These are phyloP conservation scores for Hyphodiscus sp. DNA, from an alignment of 2,329 filamentous ascomycete species.

Conservation along the genomic window DNA sequence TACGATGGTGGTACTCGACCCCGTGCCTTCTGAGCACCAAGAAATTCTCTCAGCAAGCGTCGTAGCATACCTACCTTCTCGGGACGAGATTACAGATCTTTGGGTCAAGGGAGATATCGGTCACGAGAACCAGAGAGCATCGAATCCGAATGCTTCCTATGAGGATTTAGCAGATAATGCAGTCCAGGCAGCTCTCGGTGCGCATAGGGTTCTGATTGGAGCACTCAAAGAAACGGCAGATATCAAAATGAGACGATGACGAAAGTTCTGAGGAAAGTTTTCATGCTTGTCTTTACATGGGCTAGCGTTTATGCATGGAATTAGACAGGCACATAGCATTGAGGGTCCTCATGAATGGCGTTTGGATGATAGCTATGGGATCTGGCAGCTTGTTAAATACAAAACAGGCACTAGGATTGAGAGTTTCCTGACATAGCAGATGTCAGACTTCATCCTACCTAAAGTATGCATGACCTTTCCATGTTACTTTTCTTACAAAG, in stretches of 20 bases:
- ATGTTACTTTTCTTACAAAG: neutral
- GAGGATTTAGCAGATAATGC: constrained; percentile 56
- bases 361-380: neutral
- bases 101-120: constrained; percentile 78
- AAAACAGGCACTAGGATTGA: neutral
- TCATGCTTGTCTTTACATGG: neutral
- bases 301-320: constrained; percentile 8
- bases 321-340: constrained; percentile 6
- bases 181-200: constrained; percentile 54
- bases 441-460: neutral
- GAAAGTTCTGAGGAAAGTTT: neutral
- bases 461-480: neutral
- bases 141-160: constrained; percentile 32
- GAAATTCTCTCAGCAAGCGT: constrained; percentile 78
- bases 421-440: neutral
- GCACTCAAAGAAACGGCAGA: constrained; percentile 52
- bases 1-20: constrained; percentile 64
- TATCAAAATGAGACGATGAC: constrained; percentile 26
- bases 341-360: neutral
- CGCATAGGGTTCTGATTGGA: constrained; percentile 52
- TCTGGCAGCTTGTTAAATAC: neutral
- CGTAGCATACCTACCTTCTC: constrained; percentile 76
- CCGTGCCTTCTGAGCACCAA: constrained; percentile 72
- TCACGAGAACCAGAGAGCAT: constrained; percentile 32
- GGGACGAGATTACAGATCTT: constrained; percentile 89